Evolutionary conservation across 148 eudicot species (phyloP).

Genomic region (Heliosperma pusillum): DNA sequence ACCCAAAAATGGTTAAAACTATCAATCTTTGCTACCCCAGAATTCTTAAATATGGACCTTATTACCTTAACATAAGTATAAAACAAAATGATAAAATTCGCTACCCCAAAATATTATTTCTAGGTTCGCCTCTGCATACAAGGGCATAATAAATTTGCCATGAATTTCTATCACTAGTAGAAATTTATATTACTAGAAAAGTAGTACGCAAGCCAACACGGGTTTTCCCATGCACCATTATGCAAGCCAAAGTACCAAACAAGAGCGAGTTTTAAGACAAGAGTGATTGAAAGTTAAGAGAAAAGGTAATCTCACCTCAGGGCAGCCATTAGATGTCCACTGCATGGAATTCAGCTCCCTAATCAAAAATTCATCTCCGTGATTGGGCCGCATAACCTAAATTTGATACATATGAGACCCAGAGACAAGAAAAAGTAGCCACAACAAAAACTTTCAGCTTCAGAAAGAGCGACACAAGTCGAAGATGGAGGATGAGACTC

Average conservation of each 20-base stretch:
- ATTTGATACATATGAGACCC: conserved; percentile 5
- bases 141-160: not conserved
- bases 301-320: conserved; percentile 47
- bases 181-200: not conserved
- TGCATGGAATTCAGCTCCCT: conserved; percentile 61
- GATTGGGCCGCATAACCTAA: conserved; percentile 85
- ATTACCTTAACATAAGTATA: no score
- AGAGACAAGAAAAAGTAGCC: conserved; percentile 8
- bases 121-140: no score
- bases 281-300: not conserved
- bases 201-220: not conserved
- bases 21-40: no score
- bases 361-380: conserved; percentile 53
- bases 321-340: conserved; percentile 57
- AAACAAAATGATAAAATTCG: no score
- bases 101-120: no score
- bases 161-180: not conserved
- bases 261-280: not conserved
- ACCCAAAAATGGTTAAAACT: no score
- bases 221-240: not conserved
- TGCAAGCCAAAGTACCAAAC: not conserved
- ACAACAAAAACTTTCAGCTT: not conserved
- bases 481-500: not conserved
- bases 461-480: not conserved
- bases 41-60: no score